These are phyloP conservation scores for Aspergillus tamarii DNA, from an alignment of 2,329 filamentous ascomycete species.

Conservation along the genomic window DNA sequence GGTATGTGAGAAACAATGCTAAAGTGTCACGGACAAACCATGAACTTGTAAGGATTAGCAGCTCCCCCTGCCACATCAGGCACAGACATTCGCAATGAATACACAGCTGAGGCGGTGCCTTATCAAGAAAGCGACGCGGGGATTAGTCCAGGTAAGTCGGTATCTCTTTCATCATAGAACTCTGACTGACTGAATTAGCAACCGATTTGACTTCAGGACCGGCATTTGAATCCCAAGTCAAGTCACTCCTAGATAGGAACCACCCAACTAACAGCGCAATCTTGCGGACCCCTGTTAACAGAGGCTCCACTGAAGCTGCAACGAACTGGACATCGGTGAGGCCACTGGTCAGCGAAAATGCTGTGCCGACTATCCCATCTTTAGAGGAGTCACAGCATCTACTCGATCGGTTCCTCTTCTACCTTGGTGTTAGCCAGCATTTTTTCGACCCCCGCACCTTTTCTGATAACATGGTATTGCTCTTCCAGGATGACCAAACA, in stretches of 20 bases:
- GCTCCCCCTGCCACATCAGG: background rate
- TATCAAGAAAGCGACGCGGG: constrained; percentile 1
- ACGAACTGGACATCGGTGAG: constrained; percentile 1
- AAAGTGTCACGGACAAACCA: background rate
- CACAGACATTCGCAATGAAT: background rate
- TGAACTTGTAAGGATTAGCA: background rate
- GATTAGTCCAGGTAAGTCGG: constrained; percentile 19
- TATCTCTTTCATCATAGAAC: background rate
- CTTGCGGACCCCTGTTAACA: background rate
- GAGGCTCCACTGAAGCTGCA: background rate
- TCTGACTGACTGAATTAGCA: constrained; percentile 10
- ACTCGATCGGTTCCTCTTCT: constrained; percentile 27
- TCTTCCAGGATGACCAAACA: constrained; percentile 19
- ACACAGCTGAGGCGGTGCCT: background rate
- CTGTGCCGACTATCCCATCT: constrained; percentile 13
- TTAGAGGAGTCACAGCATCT: constrained; percentile 24
- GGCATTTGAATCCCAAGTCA: constrained; percentile 25
- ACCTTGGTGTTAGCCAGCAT: constrained; percentile 28
- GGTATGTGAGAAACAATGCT: background rate
- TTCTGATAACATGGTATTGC: constrained; percentile 21
- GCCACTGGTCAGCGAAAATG: constrained; percentile 12
- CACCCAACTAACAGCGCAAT: background rate
- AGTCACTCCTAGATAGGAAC: constrained; percentile 20
- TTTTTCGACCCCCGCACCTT: constrained; percentile 27
- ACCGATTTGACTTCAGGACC: constrained; percentile 24